Evolutionary conservation across 1,284 basidiomycete genomes (phyloP), one percentile per base, ranked within the genome.

Genomic region (Trichosporon ovoides): DNA sequence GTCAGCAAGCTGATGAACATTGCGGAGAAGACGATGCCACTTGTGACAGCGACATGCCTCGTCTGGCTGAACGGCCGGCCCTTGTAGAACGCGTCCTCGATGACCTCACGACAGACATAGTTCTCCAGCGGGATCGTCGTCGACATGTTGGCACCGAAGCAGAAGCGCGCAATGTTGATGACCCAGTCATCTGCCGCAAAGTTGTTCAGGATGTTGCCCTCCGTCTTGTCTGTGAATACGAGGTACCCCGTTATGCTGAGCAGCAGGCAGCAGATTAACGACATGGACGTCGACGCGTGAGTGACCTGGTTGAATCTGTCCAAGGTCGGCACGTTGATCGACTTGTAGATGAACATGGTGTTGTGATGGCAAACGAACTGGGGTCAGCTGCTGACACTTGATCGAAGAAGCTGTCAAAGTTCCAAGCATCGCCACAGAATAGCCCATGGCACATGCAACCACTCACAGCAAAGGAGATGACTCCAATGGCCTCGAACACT

Each of bases 101-200:
- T 83, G 43, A 96, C 91, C 85, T 91, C 73, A 20, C 60, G 58
- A 59, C 69, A 71, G 16, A 68, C 68, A 48, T 65, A 67, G 51
- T 72, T 68, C 46, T 73, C 68, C 7, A 70, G 59, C 18, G 74
- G 74, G 57, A 76, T 72, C 0, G 95, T 98, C 1, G 94, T 96
- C 68, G 96, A 95, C 95, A 98, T 98, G 78, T 98, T 98, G 61
- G 95, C 77, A 5, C 95, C 95, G 70, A 98, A 98, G 69, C 89
- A 92, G 68, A 97, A 91, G 20, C 94, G 84, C 7, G 95, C 95
- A 55, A 98, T 82, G 73, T 98, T 95, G 77, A 95, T 93, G 57
- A 95, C 69, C 24, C 86, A 84, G 73, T 94, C 89, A 66, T 83
- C 81, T 51, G 81, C 77, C 37, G 87, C 81, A 68, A 96, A 96